Evolutionary conservation across 805 yeast species (phyloP), one percentile per base, ranked within the genome.

Genomic region (Monosporozyma unispora): DNA sequence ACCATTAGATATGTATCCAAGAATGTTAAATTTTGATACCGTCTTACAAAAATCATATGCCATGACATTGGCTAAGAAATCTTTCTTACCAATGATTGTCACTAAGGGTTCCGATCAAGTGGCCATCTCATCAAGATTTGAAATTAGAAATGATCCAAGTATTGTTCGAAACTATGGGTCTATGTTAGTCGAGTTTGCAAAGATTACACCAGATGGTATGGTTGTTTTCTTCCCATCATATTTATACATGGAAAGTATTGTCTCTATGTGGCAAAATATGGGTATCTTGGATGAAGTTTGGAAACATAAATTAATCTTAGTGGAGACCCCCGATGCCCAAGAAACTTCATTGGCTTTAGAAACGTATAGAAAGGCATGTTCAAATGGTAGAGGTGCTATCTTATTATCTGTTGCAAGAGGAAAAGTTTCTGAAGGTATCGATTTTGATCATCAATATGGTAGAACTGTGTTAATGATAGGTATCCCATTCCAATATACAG

Each of bases 101-200:
- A 91, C 99, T 0, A 91, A 95, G 64, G 99, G 99, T 0, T 86
- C 97, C 0, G 99, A 93, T 67, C 99, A 93, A 67, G 98, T 93
- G 16, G 91, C 97, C 0, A 91, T 93, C 14, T 86, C 96, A 1
- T 91, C 99, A 0, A 78, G 97, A 61, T 93, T 93, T 66, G 97
- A 93, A 69, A 93, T 93, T 53, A 76, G 99, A 66, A 93, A 93
- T 62, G 99, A 93, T 66, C 99, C 99, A 4, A 87, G 96, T 60
- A 96, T 93, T 48, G 98, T 93, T 33, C 79, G 99, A 64, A 93
- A 93, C 67, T 93, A 93, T 66, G 99, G 99, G 3, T 87, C 95
- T 3, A 73, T 93, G 59, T 69, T 93, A 49, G 84, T 93, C 45
- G 98, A 93, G 67, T 91, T 89, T 64, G 79, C 98, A 12, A 93